Base-by-base conservation (phyloP, 2,329 filamentous ascomycete genomes). In the Lasiodiplodia citricola region DNA sequence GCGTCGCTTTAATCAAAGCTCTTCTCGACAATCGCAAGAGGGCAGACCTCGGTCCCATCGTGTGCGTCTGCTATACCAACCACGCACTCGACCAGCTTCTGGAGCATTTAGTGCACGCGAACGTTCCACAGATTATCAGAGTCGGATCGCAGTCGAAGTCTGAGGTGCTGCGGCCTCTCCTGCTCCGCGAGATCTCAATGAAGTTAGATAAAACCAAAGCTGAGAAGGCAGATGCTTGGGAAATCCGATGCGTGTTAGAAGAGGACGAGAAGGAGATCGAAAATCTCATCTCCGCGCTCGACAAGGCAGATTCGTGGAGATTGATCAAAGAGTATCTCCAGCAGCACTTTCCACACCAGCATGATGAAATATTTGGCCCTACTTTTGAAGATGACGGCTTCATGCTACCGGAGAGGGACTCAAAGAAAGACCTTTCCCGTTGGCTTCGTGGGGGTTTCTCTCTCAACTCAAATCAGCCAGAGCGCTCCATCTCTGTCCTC, bases 111-210 rank as follows among this genome's bases (percentile, higher is more conserved):
- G 67, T 88, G 0, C 79, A 86, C 7, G 80, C 79, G 2, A 81
- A 80, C 0, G 75, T 86, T 4, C 71, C 76, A 0, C 80, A 86
- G 6, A 82, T 92, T 31, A 83, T 92, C 31, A 87, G 90, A 0
- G 86, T 92, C 5, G 90, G 90, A 0, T 84, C 83, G 0, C 83
- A 83, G 18, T 88, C 84, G 1, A 87, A 88, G 69, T 88, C 87
- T 0, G 83, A 86, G 37, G 72, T 77, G 1, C 76, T 92, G 0
- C 73, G 84, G 10, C 73, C 74, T 0, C 74, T 85, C n/a, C 90
- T 87, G 67, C 81, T 91, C 6, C 55, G 66, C 78, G 82, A 60
- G 13, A 35, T 67, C 5, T 10, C 55, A 0, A 0, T 69, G 16
- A 67, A 71, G 0, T 72, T 76, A 8, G 72, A 74, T 1, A 75